phyloP scores from a whole-genome alignment of 331 rosid genomes.

The Malus hybrid region DNA sequence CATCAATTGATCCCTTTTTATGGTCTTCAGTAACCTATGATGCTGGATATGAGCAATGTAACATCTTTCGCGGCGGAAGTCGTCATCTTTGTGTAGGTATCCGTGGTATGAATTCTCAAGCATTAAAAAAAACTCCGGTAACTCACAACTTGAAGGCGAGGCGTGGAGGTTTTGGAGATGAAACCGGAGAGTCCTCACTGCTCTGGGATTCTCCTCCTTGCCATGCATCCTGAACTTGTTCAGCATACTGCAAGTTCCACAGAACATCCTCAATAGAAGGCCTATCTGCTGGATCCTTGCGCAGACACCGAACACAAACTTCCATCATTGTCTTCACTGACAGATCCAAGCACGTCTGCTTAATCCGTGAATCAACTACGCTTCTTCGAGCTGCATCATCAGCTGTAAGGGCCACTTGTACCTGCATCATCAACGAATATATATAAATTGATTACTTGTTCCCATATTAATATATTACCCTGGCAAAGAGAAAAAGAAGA shows the following conservation, averaged over 20 bases:
- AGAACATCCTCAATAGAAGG: slow-evolving; percentile 87
- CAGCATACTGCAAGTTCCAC: slow-evolving; percentile 95
- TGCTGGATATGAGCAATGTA: neutral
- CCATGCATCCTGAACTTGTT: slow-evolving; percentile 98
- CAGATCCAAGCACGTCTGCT: slow-evolving; percentile 63
- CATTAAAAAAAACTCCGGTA: neutral
- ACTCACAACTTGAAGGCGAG: slow-evolving; percentile 23
- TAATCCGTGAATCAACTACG: slow-evolving; percentile 46
- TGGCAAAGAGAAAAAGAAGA: neutral
- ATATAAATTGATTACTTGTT: too few relatives aligned
- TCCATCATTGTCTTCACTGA: slow-evolving; percentile 89
- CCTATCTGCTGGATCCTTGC: slow-evolving; percentile 46
- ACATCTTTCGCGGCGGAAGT: neutral
- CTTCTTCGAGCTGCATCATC: slow-evolving; percentile 56
- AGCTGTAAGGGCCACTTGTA: slow-evolving; percentile 55
- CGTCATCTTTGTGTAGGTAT: neutral
- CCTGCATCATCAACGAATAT: slow-evolving; percentile 29
- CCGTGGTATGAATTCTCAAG: neutral
- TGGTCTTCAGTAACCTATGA: neutral
- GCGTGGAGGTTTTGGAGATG: slow-evolving; percentile 31
- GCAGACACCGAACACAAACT: slow-evolving; percentile 75
- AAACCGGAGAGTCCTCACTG: slow-evolving; percentile 61
- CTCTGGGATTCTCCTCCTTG: slow-evolving; percentile 51
- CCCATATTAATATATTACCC: neutral
- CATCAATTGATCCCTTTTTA: neutral